A percentile compares a stretch with the other conserved stretches of the same genome.
phyloP scores from a whole-genome alignment of 2,329 filamentous ascomycete species.

The Tolypocladium cylindrosporum region DNA sequence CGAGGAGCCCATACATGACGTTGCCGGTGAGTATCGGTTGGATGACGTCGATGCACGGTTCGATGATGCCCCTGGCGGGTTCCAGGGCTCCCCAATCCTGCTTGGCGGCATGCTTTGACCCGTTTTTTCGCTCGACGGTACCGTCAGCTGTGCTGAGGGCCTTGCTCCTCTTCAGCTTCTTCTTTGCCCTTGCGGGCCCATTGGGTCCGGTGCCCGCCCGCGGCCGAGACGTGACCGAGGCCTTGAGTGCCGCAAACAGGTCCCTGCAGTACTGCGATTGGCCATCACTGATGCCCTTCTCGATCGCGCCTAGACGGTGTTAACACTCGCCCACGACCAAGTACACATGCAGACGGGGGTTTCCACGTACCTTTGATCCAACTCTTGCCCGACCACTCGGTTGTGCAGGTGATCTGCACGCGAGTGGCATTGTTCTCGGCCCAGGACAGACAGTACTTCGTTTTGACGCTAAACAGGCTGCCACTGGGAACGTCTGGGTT shows the following conservation, averaged over 20 bases:
- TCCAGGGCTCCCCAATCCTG: slow-evolving; percentile 73
- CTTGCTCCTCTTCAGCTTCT: slow-evolving; percentile 47
- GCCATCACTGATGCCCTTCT: slow-evolving; percentile 88
- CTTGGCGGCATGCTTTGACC: slow-evolving; percentile 31
- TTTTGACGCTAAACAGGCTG: slow-evolving; percentile 85
- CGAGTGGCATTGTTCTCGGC: slow-evolving; percentile 77
- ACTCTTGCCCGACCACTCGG: slow-evolving; percentile 96
- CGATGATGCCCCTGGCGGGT: slow-evolving; percentile 58
- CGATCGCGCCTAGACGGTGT: slow-evolving; percentile 64
- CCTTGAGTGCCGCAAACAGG: slow-evolving; percentile 63
- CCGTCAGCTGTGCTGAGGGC: slow-evolving; percentile 33
- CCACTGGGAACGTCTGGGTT: slow-evolving; percentile 94
- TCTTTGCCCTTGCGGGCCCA: slow-evolving; percentile 47
- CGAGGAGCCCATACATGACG: slow-evolving; percentile 64
- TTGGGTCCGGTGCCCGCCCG: slow-evolving; percentile 35
- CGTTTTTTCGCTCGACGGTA: slow-evolving; percentile 25
- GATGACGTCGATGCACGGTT: slow-evolving; percentile 60
- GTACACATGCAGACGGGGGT: not conserved
- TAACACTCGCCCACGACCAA: not conserved
- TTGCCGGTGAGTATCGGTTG: slow-evolving; percentile 66
- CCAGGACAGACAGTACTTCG: slow-evolving; percentile 91
- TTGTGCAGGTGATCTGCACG: slow-evolving; percentile 76
- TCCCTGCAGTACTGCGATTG: slow-evolving; percentile 77
- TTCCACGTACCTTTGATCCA: slow-evolving; percentile 78
- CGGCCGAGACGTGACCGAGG: slow-evolving; percentile 58